Evolutionary conservation across 2,329 filamentous ascomycete genomes (phyloP).

Genomic region (Pochonia chlamydosporia): DNA sequence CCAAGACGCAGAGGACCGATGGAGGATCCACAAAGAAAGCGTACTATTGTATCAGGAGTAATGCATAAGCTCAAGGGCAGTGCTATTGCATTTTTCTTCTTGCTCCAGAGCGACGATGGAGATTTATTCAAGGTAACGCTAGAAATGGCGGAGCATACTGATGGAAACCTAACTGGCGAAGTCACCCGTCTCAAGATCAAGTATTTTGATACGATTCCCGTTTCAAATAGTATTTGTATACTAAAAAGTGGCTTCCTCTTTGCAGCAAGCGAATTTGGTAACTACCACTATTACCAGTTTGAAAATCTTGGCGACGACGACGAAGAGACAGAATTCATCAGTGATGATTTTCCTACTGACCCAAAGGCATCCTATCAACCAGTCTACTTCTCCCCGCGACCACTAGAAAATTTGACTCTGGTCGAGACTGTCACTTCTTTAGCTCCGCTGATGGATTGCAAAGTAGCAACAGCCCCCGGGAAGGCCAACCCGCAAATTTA

Average conservation of each 20-base stretch:
- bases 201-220: constrained; percentile 94
- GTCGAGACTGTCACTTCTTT: constrained; percentile 82
- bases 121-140: constrained; percentile 96
- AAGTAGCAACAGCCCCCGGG: constrained; percentile 82
- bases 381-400: constrained; percentile 78
- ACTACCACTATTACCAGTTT: constrained; percentile 94
- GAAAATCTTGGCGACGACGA: constrained; percentile 96
- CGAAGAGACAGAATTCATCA: constrained; percentile 79
- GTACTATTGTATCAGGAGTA: constrained; percentile 82
- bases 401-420: constrained; percentile 73
- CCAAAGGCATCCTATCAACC: constrained; percentile 66
- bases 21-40: constrained; percentile 87
- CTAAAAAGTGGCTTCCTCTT: constrained; percentile 94
- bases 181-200: constrained; percentile 85
- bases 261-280: constrained; percentile 85
- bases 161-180: constrained; percentile 72
- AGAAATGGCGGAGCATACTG: constrained; percentile 78
- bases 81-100: constrained; percentile 88
- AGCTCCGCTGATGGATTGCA: constrained; percentile 87
- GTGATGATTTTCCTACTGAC: constrained; percentile 76
- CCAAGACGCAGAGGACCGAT: constrained; percentile 80
- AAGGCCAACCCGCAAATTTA: constrained; percentile 98
- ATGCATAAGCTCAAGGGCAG: constrained; percentile 90
- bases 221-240: constrained; percentile 83
- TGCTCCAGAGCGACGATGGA: constrained; percentile 92